Evolutionary conservation across 2,329 filamentous ascomycete species (phyloP).

Genomic region (Westerdykella ornata): DNA sequence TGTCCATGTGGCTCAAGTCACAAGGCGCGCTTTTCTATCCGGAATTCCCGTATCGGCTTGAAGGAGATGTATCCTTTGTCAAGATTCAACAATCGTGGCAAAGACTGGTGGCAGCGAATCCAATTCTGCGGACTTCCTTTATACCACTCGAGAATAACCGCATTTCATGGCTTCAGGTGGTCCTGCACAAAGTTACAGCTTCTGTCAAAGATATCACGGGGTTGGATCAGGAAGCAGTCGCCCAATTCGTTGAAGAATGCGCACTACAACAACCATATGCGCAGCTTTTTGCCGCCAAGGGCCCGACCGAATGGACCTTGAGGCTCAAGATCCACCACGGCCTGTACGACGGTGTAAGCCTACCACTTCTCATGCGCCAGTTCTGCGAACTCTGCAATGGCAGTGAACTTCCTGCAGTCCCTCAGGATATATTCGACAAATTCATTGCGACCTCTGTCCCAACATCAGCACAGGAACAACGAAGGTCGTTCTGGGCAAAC

Average conservation of each 20-base stretch:
- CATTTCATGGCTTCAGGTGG: conserved; percentile 57
- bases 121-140: conserved; percentile 65
- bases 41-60: conserved; percentile 57
- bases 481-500: conserved; percentile 46
- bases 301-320: conserved; percentile 29
- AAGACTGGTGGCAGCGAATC: conserved; percentile 47
- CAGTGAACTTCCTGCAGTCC: conserved; percentile 2
- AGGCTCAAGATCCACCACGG: conserved; percentile 67
- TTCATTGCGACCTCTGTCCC: conserved; percentile 32
- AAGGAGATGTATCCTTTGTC: conserved; percentile 33
- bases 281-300: conserved; percentile 33
- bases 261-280: conserved; percentile 27
- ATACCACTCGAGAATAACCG: conserved; percentile 44
- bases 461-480: conserved; percentile 9
- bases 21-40: conserved; percentile 65
- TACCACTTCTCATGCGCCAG: conserved; percentile 56
- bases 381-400: conserved; percentile 43
- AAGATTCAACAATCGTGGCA: conserved; percentile 56
- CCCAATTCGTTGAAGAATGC: background rate
- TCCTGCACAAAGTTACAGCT: conserved; percentile 42
- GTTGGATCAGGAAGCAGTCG: conserved; percentile 8
- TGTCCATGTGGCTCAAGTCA: conserved; percentile 67
- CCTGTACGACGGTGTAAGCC: conserved; percentile 78
- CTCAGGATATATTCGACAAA: conserved; percentile 34
- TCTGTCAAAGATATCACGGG: conserved; percentile 27